Percentiles rank a stretch among this genome's conserved stretches.
Conservation (phyloP, 352 stramenopile species). For the Pythium diclinum region DNA sequence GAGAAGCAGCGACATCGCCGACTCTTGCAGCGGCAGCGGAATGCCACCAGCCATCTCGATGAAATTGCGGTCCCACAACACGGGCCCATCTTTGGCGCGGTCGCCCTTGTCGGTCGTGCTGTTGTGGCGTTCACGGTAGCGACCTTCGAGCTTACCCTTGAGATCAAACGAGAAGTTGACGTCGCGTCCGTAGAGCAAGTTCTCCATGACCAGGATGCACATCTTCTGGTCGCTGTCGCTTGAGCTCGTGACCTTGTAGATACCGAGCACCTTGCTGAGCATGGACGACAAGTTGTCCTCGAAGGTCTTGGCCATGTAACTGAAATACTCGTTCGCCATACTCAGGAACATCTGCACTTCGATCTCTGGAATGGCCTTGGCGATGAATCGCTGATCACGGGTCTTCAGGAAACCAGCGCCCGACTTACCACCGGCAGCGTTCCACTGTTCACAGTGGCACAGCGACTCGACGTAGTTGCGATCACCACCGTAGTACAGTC, state of each 20-base stretch:
- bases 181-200: constrained; percentile 82
- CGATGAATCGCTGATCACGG: constrained; percentile 83
- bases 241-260: constrained; percentile 84
- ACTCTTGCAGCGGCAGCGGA: constrained; percentile 79
- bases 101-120: constrained; percentile 2
- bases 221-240: constrained; percentile 72
- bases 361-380: constrained; percentile 83
- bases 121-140: constrained; percentile 48
- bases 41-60: constrained; percentile 82
- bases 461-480: constrained; percentile 86
- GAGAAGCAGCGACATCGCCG: constrained; percentile 71
- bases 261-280: constrained; percentile 84
- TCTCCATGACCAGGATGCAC: constrained; percentile 89
- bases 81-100: constrained; percentile 33
- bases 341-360: constrained; percentile 89
- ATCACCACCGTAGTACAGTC: constrained; percentile 81
- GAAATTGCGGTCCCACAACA: constrained; percentile 88
- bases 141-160: constrained; percentile 87
- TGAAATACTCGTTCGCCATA: constrained; percentile 88
- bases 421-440: constrained; percentile 81
- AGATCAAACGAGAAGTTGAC: constrained; percentile 87
- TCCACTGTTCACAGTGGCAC: constrained; percentile 85
- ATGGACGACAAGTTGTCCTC: constrained; percentile 85
- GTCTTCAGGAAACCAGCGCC: constrained; percentile 85
- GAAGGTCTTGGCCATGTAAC: constrained; percentile 87